phyloP scores from a whole-genome alignment of 106 monocot genomes.

The Alisma plantagoaquatica region DNA sequence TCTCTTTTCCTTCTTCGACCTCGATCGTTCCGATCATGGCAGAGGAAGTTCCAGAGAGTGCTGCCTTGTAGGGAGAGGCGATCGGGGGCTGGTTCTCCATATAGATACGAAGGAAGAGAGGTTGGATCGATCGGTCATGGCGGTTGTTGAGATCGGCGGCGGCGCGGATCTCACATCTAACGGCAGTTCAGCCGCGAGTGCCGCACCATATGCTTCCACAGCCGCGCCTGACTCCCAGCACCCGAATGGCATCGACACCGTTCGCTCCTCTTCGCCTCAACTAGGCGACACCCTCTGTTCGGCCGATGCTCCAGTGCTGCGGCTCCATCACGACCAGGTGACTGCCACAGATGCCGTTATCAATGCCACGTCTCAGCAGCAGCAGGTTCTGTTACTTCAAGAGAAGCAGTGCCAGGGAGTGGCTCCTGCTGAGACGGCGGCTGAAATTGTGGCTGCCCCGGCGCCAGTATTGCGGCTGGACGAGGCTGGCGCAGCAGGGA shows the following conservation, averaged over 20 bases:
- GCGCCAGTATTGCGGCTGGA: not conserved
- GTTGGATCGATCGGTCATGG: conserved; percentile 1
- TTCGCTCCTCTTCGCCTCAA: too few relatives aligned
- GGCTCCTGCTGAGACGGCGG: too few relatives aligned
- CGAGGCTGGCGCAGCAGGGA: conserved; percentile 1
- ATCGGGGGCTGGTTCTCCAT: too few relatives aligned
- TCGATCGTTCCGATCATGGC: too few relatives aligned
- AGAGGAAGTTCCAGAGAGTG: too few relatives aligned
- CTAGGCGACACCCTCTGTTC: not conserved
- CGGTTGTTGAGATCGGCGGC: conserved; percentile 8
- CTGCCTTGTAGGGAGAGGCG: too few relatives aligned
- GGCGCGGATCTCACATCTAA: not conserved
- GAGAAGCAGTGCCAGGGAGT: too few relatives aligned
- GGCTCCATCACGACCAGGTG: not conserved
- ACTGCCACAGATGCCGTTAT: not conserved
- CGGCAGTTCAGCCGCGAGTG: not conserved
- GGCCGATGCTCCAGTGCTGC: not conserved
- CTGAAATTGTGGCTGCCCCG: not conserved
- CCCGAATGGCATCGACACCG: too few relatives aligned
- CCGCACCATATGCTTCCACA: not conserved
- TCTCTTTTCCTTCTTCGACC: too few relatives aligned
- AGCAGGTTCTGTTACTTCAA: not conserved
- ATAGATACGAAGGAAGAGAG: not conserved
- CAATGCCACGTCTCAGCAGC: not conserved
- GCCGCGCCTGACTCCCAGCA: not conserved